These are phyloP conservation scores for Papiliotrema terrestris DNA, from an alignment of 1,284 basidiomycete species.

Conservation along the genomic window DNA sequence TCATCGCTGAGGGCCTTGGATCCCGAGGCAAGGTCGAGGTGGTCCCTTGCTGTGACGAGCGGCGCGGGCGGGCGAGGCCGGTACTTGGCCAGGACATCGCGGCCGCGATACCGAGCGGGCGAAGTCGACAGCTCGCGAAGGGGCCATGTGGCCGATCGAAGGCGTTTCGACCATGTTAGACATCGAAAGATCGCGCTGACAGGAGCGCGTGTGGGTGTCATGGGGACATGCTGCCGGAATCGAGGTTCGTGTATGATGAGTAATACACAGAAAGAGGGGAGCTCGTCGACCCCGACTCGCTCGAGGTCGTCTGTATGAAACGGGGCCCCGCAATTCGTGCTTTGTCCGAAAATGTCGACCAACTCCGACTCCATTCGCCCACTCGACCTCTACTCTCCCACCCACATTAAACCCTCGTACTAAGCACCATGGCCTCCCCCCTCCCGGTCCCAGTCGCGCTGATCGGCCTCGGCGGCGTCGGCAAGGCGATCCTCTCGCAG, in stretches of 20 bases:
- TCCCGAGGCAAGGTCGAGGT: background rate
- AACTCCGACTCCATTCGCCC: background rate
- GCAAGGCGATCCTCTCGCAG: conserved; percentile 68
- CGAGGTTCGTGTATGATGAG: background rate
- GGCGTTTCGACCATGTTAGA: background rate
- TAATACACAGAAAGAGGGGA: background rate
- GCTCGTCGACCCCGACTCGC: background rate
- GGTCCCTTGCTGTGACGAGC: background rate
- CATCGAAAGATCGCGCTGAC: too few relatives aligned
- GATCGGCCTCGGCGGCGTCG: conserved; percentile 84
- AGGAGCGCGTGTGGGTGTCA: too few relatives aligned
- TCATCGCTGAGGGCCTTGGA: background rate
- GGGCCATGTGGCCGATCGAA: background rate
- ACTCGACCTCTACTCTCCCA: background rate
- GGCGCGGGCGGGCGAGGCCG: background rate
- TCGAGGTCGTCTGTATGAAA: background rate
- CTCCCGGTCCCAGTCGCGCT: conserved; percentile 60
- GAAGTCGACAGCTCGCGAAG: background rate
- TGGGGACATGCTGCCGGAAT: background rate
- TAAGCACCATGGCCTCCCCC: conserved; percentile 2
- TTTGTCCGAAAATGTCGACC: background rate
- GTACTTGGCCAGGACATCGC: background rate
- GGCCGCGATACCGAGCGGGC: background rate
- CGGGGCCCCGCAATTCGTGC: background rate
- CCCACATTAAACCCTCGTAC: background rate